These are phyloP conservation scores for Lumnitzera littorea DNA, from an alignment of 345 rosid genomes.

Conservation along the genomic window DNA sequence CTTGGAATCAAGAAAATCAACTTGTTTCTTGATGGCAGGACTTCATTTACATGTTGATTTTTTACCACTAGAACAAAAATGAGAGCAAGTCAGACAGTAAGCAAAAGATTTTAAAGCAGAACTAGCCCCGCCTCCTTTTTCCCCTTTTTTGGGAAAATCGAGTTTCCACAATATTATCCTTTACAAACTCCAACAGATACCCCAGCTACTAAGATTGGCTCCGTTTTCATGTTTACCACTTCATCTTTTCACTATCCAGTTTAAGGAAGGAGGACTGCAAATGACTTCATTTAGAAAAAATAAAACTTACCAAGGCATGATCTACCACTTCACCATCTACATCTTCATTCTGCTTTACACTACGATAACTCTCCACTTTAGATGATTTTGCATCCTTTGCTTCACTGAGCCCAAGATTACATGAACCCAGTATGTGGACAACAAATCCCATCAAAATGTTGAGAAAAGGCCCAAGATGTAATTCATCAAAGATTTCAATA, in stretches of 20 bases:
- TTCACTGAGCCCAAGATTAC: conserved; percentile 32
- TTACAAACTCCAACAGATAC: too few species aligned
- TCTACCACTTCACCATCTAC: conserved; percentile 23
- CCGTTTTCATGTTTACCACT: too few species aligned
- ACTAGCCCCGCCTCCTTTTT: too few species aligned
- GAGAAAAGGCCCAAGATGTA: conserved; percentile 62
- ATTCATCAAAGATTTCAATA: conserved; percentile 71
- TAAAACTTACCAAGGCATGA: conserved; percentile 38
- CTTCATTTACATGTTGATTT: too few species aligned
- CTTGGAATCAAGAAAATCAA: neutral
- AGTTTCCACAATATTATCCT: too few species aligned
- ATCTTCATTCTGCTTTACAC: conserved; percentile 13
- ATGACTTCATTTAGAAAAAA: neutral
- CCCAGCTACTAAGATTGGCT: too few species aligned
- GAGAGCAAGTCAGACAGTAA: too few species aligned
- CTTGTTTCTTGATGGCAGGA: too few species aligned
- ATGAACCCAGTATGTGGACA: conserved; percentile 58
- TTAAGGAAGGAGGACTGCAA: neutral
- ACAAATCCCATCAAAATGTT: conserved; percentile 80
- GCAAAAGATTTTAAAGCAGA: too few species aligned
- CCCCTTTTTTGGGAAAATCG: too few species aligned
- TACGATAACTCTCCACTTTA: conserved; percentile 12
- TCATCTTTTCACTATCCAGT: too few species aligned
- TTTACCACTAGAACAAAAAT: too few species aligned
- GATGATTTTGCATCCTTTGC: conserved; percentile 30